Conservation (phyloP, 306 rosid genomes). For the Cyamopsis tetragonoloba region DNA sequence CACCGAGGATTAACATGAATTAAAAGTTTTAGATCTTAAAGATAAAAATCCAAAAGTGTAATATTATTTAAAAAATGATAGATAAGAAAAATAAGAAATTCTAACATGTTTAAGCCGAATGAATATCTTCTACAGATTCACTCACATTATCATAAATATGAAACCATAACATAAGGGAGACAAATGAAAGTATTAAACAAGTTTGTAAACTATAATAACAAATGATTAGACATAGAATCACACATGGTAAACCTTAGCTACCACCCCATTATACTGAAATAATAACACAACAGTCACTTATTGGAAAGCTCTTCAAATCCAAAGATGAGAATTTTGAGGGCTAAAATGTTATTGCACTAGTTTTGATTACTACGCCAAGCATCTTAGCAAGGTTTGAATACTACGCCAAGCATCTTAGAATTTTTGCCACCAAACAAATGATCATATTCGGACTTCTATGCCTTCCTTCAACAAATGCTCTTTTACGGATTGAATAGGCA, state of each 20-base stretch:
- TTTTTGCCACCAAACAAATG: neutral
- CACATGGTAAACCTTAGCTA: neutral
- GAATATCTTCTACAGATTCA: too few relatives aligned
- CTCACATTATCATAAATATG: too few relatives aligned
- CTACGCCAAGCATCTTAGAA: neutral
- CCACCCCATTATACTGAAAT: too few relatives aligned
- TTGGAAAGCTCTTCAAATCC: neutral
- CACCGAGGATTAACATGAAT: too few relatives aligned
- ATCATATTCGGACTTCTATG: slow-evolving; percentile 76
- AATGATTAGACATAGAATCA: neutral
- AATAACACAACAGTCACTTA: neutral
- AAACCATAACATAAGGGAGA: neutral
- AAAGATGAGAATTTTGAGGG: neutral
- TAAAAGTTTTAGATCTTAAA: too few relatives aligned
- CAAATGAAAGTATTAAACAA: neutral
- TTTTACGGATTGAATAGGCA: slow-evolving; percentile 70
- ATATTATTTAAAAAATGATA: too few relatives aligned
- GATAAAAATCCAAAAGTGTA: too few relatives aligned
- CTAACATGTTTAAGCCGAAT: too few relatives aligned
- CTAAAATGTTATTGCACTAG: neutral
- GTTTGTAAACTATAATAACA: too few relatives aligned
- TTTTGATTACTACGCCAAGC: neutral
- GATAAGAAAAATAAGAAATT: too few relatives aligned
- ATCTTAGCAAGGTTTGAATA: neutral
- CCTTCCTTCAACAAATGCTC: slow-evolving; percentile 73